Evolutionary conservation across 306 rosid genomes (phyloP).

Genomic region (Prunus fruticosa): DNA sequence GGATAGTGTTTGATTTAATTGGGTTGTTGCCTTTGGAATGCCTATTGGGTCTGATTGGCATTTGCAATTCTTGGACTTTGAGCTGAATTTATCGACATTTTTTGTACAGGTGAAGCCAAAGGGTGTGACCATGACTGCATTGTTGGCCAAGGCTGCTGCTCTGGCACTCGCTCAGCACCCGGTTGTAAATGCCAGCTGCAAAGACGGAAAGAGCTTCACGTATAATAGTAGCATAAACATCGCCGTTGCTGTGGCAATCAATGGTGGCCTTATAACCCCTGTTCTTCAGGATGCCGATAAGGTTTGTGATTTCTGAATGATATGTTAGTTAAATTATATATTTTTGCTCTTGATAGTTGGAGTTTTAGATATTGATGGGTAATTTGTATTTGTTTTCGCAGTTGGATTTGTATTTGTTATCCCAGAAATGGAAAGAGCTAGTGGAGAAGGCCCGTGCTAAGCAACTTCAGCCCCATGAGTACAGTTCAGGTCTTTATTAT

Average conservation of each 20-base stretch:
- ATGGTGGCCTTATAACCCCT: constrained; percentile 86
- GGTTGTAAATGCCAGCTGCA: constrained; percentile 73
- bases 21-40: neutral
- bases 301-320: constrained; percentile 31
- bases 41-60: neutral
- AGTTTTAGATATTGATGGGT: too few relatives aligned
- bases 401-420: constrained; percentile 87
- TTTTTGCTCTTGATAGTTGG: neutral
- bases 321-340: neutral
- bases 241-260: constrained; percentile 82
- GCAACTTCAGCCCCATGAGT: constrained; percentile 91
- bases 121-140: constrained; percentile 93
- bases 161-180: constrained; percentile 86
- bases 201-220: constrained; percentile 71
- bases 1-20: neutral
- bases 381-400: constrained; percentile 36
- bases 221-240: constrained; percentile 65
- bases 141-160: constrained; percentile 82
- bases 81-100: constrained; percentile 16
- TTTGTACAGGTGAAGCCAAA: constrained; percentile 70
- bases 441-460: constrained; percentile 82
- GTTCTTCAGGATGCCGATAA: constrained; percentile 92
- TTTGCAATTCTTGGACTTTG: neutral
- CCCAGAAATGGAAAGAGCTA: constrained; percentile 90
- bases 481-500: constrained; percentile 59